A percentile compares a stretch with the other conserved stretches of the same genome.
phyloP scores from a whole-genome alignment of 1,139 yeast genomes.

The Suhomyces choctaworum region DNA sequence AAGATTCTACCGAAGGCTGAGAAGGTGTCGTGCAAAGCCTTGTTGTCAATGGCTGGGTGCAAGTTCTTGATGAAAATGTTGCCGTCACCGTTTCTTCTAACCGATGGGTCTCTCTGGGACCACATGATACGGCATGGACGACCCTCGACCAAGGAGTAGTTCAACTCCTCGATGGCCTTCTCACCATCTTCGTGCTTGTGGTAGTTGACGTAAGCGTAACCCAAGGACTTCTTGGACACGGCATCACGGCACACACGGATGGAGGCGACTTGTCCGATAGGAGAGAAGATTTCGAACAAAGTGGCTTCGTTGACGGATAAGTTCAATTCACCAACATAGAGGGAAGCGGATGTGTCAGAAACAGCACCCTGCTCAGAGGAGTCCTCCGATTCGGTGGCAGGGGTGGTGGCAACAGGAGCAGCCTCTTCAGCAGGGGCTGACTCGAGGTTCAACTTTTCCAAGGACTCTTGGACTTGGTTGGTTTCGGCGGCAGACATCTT shows the following conservation, averaged over 20 bases:
- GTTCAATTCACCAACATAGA: slow-evolving; percentile 97
- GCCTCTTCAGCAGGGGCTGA: slow-evolving; percentile 25
- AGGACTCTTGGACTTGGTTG: slow-evolving; percentile 54
- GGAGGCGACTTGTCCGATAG: slow-evolving; percentile 93
- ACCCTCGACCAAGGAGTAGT: slow-evolving; percentile 92
- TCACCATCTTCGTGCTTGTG: slow-evolving; percentile 89
- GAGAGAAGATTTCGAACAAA: slow-evolving; percentile 91
- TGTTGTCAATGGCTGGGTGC: slow-evolving; percentile 98
- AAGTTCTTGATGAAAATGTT: slow-evolving; percentile 97
- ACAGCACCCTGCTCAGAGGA: slow-evolving; percentile 36
- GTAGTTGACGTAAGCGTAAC: slow-evolving; percentile 98
- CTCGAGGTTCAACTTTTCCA: slow-evolving; percentile 54
- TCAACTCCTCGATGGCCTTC: slow-evolving; percentile 92
- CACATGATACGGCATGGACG: slow-evolving; percentile 99
- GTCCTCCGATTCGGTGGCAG: slow-evolving; percentile 23
- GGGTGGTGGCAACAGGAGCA: slow-evolving; percentile 22
- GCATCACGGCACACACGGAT: slow-evolving; percentile 99
- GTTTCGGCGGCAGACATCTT: slow-evolving; percentile 51
- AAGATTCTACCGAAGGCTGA: slow-evolving; percentile 94
- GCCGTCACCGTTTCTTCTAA: slow-evolving; percentile 95
- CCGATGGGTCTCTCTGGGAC: slow-evolving; percentile 98
- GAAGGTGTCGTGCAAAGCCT: slow-evolving; percentile 97
- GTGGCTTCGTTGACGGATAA: slow-evolving; percentile 92
- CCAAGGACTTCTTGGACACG: slow-evolving; percentile 92
- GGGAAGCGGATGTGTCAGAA: slow-evolving; percentile 71